Evolutionary conservation across 1,284 basidiomycete genomes (phyloP), one percentile per base, ranked within the genome.

Genomic region (Mycena citricolor): DNA sequence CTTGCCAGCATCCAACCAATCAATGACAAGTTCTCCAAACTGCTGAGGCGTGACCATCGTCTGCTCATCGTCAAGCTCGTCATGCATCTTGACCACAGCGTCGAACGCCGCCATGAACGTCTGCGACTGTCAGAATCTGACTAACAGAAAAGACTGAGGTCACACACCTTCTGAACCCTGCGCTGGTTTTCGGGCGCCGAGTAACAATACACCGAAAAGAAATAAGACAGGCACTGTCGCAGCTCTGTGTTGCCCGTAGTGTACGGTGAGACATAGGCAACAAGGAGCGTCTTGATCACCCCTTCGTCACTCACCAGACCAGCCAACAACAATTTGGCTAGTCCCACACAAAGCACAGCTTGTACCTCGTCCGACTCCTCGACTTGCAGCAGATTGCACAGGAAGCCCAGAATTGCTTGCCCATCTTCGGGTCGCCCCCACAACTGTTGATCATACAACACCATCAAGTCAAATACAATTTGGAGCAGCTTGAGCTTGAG

Each of bases 181-280:
- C 77, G 68, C 68, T 97, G 94, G 60, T 97, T 95, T 13, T 63
- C 65, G 2, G 81, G 67, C 1, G 88, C 86, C 1, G 92, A 91
- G 63, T 90, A 94, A 63, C 90, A 92, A 62, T 91, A 98, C 0
- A 94, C 85, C 0, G 94, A 93, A 67, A 99, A 86, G 73, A 98
- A 98, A 67, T 98, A 98, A 14, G 92, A 86, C 20, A 99, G 70
- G 61, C 94, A 97, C 65, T 98, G 95, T 42, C 93, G 75, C 22
- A 98, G 70, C 51, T 92, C 81, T 57, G 90, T 86, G 60, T 97
- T 98, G 29, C 84, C 79, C 11, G 72, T 74, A 0, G 93, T 97
- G 47, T 90, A 84, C 2, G 92, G 90, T 0, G 89, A 90, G 54
- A 98, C 81, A 66, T 95, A 99, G 17, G 86, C 77, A 22, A 93